Percentiles rank a stretch among this genome's conserved stretches.
Conservation (phyloP, 169 alveolate genomes). For the Plasmodium falciparum region DNA sequence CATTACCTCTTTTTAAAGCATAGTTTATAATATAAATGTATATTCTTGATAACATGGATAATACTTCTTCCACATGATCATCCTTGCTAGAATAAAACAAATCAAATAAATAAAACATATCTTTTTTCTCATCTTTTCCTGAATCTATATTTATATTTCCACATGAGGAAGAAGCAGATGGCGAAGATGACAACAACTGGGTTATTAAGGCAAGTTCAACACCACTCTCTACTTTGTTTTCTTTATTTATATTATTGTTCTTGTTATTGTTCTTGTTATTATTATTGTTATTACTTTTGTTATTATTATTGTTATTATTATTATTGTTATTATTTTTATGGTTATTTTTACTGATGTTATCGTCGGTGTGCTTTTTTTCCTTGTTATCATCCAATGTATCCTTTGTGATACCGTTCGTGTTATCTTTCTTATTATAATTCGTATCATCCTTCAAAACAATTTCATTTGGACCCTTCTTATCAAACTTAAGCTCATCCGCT, state of each 20-base stretch:
- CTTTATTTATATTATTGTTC: neutral
- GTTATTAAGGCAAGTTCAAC: too few species aligned
- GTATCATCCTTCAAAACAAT: too few species aligned
- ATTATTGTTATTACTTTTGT: neutral
- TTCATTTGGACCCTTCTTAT: too few species aligned
- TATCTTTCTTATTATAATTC: too few species aligned
- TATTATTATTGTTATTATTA: neutral
- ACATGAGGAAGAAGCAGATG: too few species aligned
- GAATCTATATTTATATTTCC: too few species aligned
- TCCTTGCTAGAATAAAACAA: constrained; percentile 18
- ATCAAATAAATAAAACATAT: constrained; percentile 35
- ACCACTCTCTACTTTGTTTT: neutral
- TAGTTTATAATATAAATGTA: constrained; percentile 44
- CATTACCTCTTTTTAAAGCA: constrained; percentile 28
- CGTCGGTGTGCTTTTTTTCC: neutral
- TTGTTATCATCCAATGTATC: neutral
- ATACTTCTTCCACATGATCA: constrained; percentile 31
- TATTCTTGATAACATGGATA: constrained; percentile 24
- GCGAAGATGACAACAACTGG: too few species aligned
- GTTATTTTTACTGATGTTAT: neutral
- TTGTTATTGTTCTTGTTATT: neutral
- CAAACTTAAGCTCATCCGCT: too few species aligned
- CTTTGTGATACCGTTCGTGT: neutral
- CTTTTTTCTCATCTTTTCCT: neutral
- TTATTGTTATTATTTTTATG: neutral